A percentile compares a stretch with the other conserved stretches of the same genome.
Evolutionary conservation across 768 basidiomycete genomes (phyloP).

Genomic region (Baorangia bicolor): DNA sequence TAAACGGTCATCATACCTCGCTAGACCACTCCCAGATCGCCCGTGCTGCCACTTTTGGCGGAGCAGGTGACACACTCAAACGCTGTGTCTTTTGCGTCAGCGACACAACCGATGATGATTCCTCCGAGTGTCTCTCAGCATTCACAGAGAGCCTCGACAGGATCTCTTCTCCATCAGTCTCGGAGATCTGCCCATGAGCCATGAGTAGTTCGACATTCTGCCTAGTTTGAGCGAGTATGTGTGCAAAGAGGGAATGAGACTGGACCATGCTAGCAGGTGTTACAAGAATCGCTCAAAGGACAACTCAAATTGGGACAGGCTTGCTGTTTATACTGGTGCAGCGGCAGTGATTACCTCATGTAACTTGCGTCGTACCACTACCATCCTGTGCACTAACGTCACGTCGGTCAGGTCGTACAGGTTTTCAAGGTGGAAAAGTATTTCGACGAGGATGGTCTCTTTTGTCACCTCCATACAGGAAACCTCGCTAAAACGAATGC

Average conservation of each 20-base stretch:
- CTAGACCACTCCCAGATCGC: conserved; percentile 31
- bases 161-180: conserved; percentile 41
- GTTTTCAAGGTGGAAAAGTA: background rate
- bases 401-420: no score
- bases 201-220: conserved; percentile 48
- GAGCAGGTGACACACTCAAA: conserved; percentile 26
- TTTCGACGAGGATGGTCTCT: no score
- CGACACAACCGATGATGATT: conserved; percentile 15
- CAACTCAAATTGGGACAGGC: background rate
- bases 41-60: conserved; percentile 27
- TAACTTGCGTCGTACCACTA: background rate
- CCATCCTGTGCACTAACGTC: no score
- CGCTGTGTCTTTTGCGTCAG: conserved; percentile 24
- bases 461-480: no score
- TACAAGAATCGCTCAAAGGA: background rate
- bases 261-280: conserved; percentile 24
- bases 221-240: conserved; percentile 47
- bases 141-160: conserved; percentile 35
- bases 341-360: conserved; percentile 25
- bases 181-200: conserved; percentile 40
- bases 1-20: conserved; percentile 21
- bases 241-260: conserved; percentile 22
- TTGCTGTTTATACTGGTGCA: conserved; percentile 12
- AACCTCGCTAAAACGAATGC: no score
- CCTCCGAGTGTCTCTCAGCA: conserved; percentile 19